A percentile compares a stretch with the other conserved stretches of the same genome.
Evolutionary conservation across 768 basidiomycete species (phyloP).

Genomic region (Trametes punicea): DNA sequence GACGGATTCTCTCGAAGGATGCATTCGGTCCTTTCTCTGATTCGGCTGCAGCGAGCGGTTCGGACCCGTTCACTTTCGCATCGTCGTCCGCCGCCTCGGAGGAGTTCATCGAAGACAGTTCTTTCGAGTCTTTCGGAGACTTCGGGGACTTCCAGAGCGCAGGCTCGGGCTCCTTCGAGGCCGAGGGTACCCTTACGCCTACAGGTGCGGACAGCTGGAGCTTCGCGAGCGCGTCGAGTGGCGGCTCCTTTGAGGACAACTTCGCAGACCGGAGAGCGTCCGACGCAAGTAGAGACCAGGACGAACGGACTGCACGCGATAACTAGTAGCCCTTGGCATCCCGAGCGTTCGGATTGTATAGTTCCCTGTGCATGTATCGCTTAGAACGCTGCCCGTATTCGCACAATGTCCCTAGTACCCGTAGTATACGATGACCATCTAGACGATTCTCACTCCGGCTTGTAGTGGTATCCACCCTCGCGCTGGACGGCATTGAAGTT

Average conservation of each 20-base stretch:
- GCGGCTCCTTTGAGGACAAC: constrained; percentile 24
- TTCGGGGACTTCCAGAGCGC: constrained; percentile 78
- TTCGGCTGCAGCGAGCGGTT: constrained; percentile 42
- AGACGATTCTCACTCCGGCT: constrained; percentile 13
- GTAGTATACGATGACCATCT: constrained; percentile 14
- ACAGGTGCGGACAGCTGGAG: constrained; percentile 31
- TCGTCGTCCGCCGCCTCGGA: constrained; percentile 54
- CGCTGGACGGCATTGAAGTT: constrained; percentile 65
- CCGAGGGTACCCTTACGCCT: constrained; percentile 23
- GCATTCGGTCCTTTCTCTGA: constrained; percentile 72
- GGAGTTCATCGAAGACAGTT: constrained; percentile 54
- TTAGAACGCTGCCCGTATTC: constrained; percentile 6
- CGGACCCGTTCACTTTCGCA: constrained; percentile 53
- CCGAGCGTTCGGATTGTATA: not conserved
- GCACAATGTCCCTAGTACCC: not conserved
- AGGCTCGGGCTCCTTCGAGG: constrained; percentile 32
- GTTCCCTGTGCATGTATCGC: constrained; percentile 4
- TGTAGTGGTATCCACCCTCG: constrained; percentile 65
- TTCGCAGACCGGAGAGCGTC: constrained; percentile 15
- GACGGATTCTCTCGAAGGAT: constrained; percentile 18
- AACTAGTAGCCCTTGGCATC: constrained; percentile 1
- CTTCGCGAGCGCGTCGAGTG: constrained; percentile 30
- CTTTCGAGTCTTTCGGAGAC: constrained; percentile 61
- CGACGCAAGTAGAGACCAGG: constrained; percentile 19
- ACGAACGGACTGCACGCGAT: constrained; percentile 29